These are phyloP conservation scores for Plasmodium fragile DNA, from an alignment of 169 alveolate species.

Conservation along the genomic window DNA sequence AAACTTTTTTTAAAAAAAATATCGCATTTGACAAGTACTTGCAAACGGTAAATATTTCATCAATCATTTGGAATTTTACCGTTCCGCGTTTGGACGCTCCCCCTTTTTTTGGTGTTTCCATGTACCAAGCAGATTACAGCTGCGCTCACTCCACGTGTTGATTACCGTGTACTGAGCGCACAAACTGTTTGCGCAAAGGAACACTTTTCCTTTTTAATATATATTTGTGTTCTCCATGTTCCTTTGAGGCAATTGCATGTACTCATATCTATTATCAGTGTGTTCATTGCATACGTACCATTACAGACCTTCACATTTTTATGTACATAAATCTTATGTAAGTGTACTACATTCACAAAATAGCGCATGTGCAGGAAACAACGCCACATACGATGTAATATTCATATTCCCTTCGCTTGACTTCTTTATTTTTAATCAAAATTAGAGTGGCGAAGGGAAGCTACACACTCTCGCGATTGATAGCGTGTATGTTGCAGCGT, in stretches of 20 bases:
- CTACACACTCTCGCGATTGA: background rate
- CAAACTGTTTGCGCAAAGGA: background rate
- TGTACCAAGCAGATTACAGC: background rate
- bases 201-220: background rate
- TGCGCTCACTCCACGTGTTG: background rate
- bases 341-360: background rate
- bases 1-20: background rate
- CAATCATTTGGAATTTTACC: background rate
- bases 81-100: background rate
- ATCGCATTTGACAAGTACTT: background rate
- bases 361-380: background rate
- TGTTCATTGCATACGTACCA: background rate
- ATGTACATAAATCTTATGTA: background rate
- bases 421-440: background rate
- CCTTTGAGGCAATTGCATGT: background rate
- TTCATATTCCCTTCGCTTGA: background rate
- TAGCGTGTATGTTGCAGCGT: background rate
- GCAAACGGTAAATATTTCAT: background rate
- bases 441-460: background rate
- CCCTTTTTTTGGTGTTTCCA: background rate
- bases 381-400: background rate
- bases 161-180: background rate
- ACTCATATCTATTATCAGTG: background rate
- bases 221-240: background rate
- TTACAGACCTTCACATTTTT: background rate